phyloP scores from a whole-genome alignment of 202 grass and related monocot species.

The Elaeis oleifera region DNA sequence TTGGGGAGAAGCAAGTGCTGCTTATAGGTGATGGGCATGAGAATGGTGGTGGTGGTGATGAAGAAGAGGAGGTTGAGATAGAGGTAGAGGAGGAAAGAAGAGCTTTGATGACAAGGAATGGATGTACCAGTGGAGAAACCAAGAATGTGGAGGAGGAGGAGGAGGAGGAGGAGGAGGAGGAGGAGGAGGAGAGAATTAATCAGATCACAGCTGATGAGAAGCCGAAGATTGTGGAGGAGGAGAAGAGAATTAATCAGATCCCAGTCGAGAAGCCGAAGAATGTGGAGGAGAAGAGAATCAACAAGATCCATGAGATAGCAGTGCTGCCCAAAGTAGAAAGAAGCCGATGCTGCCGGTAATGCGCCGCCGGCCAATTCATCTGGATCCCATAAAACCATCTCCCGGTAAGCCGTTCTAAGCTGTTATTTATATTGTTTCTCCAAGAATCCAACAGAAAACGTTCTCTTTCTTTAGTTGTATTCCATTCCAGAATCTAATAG shows the following conservation, averaged over 20 bases:
- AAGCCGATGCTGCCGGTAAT: slow-evolving; percentile 20
- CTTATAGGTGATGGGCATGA: slow-evolving; percentile 6
- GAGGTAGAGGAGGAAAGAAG: slow-evolving; percentile 43
- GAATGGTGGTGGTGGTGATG: neutral
- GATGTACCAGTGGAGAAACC: slow-evolving; percentile 31
- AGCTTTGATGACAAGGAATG: slow-evolving; percentile 34
- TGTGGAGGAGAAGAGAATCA: slow-evolving; percentile 23
- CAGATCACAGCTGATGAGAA: too few relatives aligned
- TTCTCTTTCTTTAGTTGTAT: too few relatives aligned
- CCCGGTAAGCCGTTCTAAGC: slow-evolving; percentile 46
- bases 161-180: neutral
- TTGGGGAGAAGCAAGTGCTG: slow-evolving; percentile 1
- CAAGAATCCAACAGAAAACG: neutral
- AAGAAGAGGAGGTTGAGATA: slow-evolving; percentile 20
- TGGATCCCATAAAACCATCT: slow-evolving; percentile 37
- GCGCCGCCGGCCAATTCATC: slow-evolving; percentile 22
- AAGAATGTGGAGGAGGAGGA: slow-evolving; percentile 24
- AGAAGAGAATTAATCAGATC: slow-evolving; percentile 16
- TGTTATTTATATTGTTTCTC: slow-evolving; percentile 10
- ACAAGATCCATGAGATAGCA: slow-evolving; percentile 30
- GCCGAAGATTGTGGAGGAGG: neutral
- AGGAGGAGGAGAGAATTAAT: slow-evolving; percentile 8
- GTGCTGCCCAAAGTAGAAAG: neutral
- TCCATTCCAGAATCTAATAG: too few relatives aligned
- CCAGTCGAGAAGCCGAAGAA: too few relatives aligned